Evolutionary conservation across 768 basidiomycete genomes (phyloP).

Genomic region (Trametopsis cervina): DNA sequence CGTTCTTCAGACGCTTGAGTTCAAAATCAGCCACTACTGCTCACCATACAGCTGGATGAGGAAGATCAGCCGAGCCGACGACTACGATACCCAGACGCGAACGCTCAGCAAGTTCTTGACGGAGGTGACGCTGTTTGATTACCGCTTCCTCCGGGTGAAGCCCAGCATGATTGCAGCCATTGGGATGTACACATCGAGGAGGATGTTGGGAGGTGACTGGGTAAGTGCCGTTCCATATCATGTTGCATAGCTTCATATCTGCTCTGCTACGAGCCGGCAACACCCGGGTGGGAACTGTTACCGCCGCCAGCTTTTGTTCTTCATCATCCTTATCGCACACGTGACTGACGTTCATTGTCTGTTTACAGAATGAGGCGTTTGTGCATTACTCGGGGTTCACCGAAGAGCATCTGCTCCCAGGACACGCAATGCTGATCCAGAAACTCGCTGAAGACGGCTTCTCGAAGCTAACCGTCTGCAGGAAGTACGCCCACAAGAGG

Average conservation of each 20-base stretch:
- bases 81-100: slow-evolving; percentile 96
- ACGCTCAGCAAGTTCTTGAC: slow-evolving; percentile 97
- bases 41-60: slow-evolving; percentile 99
- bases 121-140: slow-evolving; percentile 89
- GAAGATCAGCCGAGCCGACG: slow-evolving; percentile 96
- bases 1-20: slow-evolving; percentile 90
- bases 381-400: slow-evolving; percentile 90
- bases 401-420: slow-evolving; percentile 78
- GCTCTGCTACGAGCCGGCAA: slow-evolving; percentile 11
- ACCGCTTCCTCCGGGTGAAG: slow-evolving; percentile 89
- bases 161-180: slow-evolving; percentile 92
- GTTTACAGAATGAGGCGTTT: slow-evolving; percentile 75
- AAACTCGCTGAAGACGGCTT: slow-evolving; percentile 78
- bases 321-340: slow-evolving; percentile 17
- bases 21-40: slow-evolving; percentile 94
- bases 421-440: slow-evolving; percentile 76
- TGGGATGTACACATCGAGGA: slow-evolving; percentile 93
- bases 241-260: not conserved
- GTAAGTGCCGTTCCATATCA: slow-evolving; percentile 46
- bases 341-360: slow-evolving; percentile 26
- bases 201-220: slow-evolving; percentile 95
- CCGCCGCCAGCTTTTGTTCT: slow-evolving; percentile 11
- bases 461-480: slow-evolving; percentile 80
- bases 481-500: slow-evolving; percentile 97
- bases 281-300: slow-evolving; percentile 10